Evolutionary conservation across 2,329 filamentous ascomycete genomes (phyloP), one percentile per base, ranked within the genome.

Genomic region (Parascedosporium putredinis): DNA sequence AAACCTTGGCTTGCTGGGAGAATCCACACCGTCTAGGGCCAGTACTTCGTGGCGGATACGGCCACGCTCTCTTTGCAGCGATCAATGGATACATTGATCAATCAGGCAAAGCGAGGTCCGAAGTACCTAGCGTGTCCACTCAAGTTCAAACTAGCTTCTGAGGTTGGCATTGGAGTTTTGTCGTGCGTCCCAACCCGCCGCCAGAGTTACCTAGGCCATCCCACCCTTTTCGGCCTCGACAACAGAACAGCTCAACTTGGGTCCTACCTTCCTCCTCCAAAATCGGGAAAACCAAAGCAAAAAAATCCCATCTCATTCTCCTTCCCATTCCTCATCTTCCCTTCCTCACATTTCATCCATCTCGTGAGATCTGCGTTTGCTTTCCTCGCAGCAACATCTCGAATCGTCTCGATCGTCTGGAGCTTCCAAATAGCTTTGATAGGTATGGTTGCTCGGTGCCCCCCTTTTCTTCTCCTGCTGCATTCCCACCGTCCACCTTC

Each of bases 1-100:
- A 18, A 49, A 55, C 53, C 51, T 53, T 18, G 49, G 33, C 43
- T 53, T 33, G 43, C 54, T 52, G 49, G 46, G 51, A n/a, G n/a
- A n/a, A n/a, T 47, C 52, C 52, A 55, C 54, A 55, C 47, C 50
- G 18, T n/a, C 14, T 36, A 36, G 14, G 33, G 8, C 14, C n/a
- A n/a, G n/a, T n/a, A n/a, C n/a, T n/a, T n/a, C n/a, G n/a, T n/a
- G n/a, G n/a, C n/a, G n/a, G n/a, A n/a, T n/a, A n/a, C n/a, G n/a
- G n/a, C n/a, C n/a, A n/a, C n/a, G n/a, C n/a, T n/a, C n/a, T n/a
- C n/a, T n/a, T n/a, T n/a, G n/a, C n/a, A n/a, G n/a, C n/a, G n/a
- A n/a, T n/a, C n/a, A n/a, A n/a, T n/a, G n/a, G n/a, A n/a, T n/a
- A n/a, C n/a, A n/a, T n/a, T n/a, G n/a, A n/a, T n/a, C n/a, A n/a